Conservation (phyloP, 2,329 filamentous ascomycete species). For the Phyllosticta citriasiana region DNA sequence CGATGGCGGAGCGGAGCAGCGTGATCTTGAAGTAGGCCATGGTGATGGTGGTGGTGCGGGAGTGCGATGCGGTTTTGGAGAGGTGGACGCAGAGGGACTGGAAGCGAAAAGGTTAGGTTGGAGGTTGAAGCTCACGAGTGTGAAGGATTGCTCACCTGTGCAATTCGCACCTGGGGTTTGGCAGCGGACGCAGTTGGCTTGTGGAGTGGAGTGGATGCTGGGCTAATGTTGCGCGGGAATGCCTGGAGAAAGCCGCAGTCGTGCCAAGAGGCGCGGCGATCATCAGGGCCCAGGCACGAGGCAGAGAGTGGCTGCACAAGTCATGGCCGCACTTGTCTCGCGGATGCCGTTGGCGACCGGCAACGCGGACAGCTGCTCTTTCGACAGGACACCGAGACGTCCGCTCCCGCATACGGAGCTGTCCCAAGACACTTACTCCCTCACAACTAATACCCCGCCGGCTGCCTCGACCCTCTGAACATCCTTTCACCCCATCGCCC, state of each 20-base stretch:
- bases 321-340: not conserved
- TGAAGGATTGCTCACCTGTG: not conserved
- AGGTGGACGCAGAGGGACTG: not conserved
- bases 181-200: not conserved
- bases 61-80: not conserved
- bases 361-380: not conserved
- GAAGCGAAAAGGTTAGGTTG: not conserved
- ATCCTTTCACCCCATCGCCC: not conserved
- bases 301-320: not conserved
- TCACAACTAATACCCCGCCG: not conserved
- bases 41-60: not conserved
- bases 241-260: not conserved
- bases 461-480: not conserved
- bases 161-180: not conserved
- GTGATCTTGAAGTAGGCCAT: conserved; percentile 89
- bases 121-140: not conserved
- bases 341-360: not conserved
- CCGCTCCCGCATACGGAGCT: not conserved
- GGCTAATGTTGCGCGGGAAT: not conserved
- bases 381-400: not conserved
- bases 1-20: conserved; percentile 80
- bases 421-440: not conserved
- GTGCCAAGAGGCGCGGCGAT: not conserved
- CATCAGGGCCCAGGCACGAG: not conserved
- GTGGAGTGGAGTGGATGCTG: not conserved